Conservation (phyloP, 805 yeast species). For the Saturnispora kantuleensis region DNA sequence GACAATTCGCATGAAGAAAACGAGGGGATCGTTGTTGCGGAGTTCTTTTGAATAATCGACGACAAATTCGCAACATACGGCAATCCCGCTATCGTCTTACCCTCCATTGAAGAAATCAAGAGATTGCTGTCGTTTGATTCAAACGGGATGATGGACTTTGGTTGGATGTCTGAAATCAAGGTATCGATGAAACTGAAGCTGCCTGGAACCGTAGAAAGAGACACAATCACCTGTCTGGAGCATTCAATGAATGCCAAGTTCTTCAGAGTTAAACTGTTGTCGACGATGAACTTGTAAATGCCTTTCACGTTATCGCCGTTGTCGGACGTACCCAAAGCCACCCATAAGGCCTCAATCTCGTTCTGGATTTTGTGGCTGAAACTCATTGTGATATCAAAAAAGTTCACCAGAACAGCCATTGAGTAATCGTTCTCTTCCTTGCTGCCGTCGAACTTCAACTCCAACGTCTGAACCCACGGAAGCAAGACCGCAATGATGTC, state of each 20-base stretch:
- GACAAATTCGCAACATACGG: slow-evolving; percentile 75
- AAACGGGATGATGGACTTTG: slow-evolving; percentile 77
- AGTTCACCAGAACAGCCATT: slow-evolving; percentile 66
- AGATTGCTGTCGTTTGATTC: slow-evolving; percentile 14
- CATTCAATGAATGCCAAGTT: slow-evolving; percentile 68
- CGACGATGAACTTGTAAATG: slow-evolving; percentile 60
- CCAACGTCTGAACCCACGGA: slow-evolving; percentile 90
- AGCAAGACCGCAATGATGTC: slow-evolving; percentile 72
- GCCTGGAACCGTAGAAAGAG: slow-evolving; percentile 46
- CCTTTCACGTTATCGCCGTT: slow-evolving; percentile 53
- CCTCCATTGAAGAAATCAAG: slow-evolving; percentile 11
- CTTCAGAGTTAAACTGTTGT: slow-evolving; percentile 57
- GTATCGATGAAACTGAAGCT: slow-evolving; percentile 50
- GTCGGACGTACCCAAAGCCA: slow-evolving; percentile 75
- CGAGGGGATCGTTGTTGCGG: slow-evolving; percentile 43
- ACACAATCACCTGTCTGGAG: slow-evolving; percentile 74
- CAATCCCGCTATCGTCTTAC: slow-evolving; percentile 22
- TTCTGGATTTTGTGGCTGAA: slow-evolving; percentile 66
- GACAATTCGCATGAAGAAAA: slow-evolving; percentile 86
- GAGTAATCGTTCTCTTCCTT: slow-evolving; percentile 28
- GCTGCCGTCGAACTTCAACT: slow-evolving; percentile 33
- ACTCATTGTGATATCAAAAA: slow-evolving; percentile 76
- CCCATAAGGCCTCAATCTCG: slow-evolving; percentile 94
- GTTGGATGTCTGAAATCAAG: slow-evolving; percentile 62
- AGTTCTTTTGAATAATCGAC: slow-evolving; percentile 37